Base-by-base conservation (phyloP, 1,284 basidiomycete genomes). In the Ganoderma sp. region DNA sequence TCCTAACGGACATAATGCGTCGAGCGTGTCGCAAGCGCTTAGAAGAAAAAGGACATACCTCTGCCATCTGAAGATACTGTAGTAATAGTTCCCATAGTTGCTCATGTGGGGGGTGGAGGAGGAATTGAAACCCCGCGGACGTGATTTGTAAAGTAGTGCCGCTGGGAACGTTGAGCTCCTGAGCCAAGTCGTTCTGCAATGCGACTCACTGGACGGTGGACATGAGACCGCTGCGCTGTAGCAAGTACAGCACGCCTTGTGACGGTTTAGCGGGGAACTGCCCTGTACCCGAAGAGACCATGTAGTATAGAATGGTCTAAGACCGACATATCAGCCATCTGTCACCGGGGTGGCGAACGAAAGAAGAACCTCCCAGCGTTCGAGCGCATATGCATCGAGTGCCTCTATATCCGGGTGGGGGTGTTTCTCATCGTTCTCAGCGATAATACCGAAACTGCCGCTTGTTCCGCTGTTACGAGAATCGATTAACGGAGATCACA, bases 11-110 rank as follows among this genome's bases (percentile, higher is more conserved):
- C 50, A 66, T 48, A 61, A 39, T 34, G 37, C 48, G 65, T 65
- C 50, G 15, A 66, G 19, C 34, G 54, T 64, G 52, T 54, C 52
- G 59, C 58, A 57, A 52, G 39, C 9, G 45, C 72, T 41, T 25
- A 52, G 37, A 66, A 69, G 50, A 57, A 65, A 63, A 63, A 45
- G 59, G 28, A 59, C 68, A 83, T 76, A 94, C 94, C 82, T 94
- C 91, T 28, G 90, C 88, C 83, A 94, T 88, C 72, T 89, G 85
- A 62, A 97, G 81, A 79, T 99, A 99, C 75, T 96, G 94, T 54
- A 99, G 85, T 65, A 99, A 82, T 52, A 99, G 84, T 77, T 96
- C 94, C 98, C 98, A 99, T n/a, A 99, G 82, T 78, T 99, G 98
- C 22, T 93, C 94, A 77, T 98, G 95, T n/a, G 98, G 93, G 56